Conservation (phyloP, 176 grass and related monocot species). For the Carex parvula region DNA sequence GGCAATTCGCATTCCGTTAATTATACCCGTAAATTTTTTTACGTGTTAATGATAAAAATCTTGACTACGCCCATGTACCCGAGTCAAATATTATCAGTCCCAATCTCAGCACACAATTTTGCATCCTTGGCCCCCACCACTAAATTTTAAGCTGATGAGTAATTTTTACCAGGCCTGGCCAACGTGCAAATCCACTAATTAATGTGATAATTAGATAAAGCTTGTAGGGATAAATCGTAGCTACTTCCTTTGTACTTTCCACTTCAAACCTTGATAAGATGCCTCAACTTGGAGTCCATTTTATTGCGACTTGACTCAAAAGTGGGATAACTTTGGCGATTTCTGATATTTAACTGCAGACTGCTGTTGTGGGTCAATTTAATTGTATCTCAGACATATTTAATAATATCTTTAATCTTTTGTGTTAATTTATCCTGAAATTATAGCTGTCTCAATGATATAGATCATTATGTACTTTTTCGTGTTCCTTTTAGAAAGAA, state of each 20-base stretch:
- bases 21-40: no score
- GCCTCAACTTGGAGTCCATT: background rate
- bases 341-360: background rate
- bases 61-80: no score
- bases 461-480: background rate
- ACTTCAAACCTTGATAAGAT: background rate
- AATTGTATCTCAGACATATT: background rate
- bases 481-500: no score
- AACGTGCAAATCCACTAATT: background rate
- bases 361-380: background rate
- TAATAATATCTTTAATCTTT: background rate
- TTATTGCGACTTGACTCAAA: conserved; percentile 17
- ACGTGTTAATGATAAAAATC: no score
- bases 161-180: background rate
- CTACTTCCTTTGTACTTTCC: conserved; percentile 1
- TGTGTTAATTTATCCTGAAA: background rate
- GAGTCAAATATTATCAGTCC: no score
- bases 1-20: no score
- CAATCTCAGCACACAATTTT: no score
- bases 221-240: background rate
- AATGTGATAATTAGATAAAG: background rate
- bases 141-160: background rate
- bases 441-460: background rate
- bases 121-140: no score
- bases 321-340: background rate